A percentile compares a stretch with the other conserved stretches of the same genome.
Evolutionary conservation across 2,329 filamentous ascomycete genomes (phyloP).

Genomic region (Penicillium digitatum): DNA sequence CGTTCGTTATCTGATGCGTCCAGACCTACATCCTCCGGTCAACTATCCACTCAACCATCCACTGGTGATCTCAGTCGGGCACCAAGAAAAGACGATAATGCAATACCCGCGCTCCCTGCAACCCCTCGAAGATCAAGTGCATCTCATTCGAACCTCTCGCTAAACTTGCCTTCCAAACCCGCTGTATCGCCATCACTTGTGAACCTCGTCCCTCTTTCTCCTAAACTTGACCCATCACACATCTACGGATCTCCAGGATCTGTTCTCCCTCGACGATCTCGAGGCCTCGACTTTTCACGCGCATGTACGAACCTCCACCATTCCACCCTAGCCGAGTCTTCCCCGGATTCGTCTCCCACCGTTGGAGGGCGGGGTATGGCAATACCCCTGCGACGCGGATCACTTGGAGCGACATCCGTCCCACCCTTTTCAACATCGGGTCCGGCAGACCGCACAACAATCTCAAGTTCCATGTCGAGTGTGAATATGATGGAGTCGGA

Average conservation of each 20-base stretch:
- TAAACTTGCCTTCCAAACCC: slow-evolving; percentile 62
- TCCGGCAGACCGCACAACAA: slow-evolving; percentile 63
- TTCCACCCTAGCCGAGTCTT: slow-evolving; percentile 86
- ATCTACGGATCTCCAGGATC: slow-evolving; percentile 85
- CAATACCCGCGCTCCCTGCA: slow-evolving; percentile 53
- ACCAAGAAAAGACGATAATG: slow-evolving; percentile 65
- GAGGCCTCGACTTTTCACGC: slow-evolving; percentile 87
- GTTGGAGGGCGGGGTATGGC: slow-evolving; percentile 65
- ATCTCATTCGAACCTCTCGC: slow-evolving; percentile 60
- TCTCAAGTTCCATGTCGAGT: slow-evolving; percentile 79
- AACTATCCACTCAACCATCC: slow-evolving; percentile 49
- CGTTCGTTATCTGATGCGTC: slow-evolving; percentile 65
- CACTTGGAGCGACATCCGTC: slow-evolving; percentile 56
- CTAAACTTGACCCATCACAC: slow-evolving; percentile 78
- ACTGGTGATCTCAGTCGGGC: slow-evolving; percentile 50
- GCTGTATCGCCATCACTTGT: slow-evolving; percentile 49
- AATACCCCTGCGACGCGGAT: slow-evolving; percentile 56
- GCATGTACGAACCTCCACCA: slow-evolving; percentile 93
- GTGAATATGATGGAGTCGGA: slow-evolving; percentile 75
- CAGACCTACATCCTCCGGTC: slow-evolving; percentile 55
- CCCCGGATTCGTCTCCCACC: slow-evolving; percentile 85
- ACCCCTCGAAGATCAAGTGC: slow-evolving; percentile 70
- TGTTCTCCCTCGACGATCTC: slow-evolving; percentile 80
- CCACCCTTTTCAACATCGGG: slow-evolving; percentile 69
- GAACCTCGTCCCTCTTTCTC: slow-evolving; percentile 68